Evolutionary conservation across 305 asterid genomes (phyloP).

Genomic region (Fraxinus baroniana): DNA sequence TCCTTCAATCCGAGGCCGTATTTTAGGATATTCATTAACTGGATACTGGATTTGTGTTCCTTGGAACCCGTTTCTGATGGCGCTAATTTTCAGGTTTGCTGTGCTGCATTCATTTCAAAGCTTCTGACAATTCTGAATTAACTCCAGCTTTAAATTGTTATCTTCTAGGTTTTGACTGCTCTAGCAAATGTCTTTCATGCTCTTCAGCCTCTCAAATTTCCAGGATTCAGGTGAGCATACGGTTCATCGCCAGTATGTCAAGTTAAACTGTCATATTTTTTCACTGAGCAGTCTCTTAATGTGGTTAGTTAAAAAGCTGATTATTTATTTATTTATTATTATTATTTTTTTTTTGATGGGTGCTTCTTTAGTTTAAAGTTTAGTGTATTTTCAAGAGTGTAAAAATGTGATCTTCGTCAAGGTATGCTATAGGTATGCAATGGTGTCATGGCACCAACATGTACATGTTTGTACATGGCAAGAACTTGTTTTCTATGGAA

Average conservation of each 20-base stretch:
- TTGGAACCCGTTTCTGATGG: constrained; percentile 94
- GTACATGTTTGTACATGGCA: neutral
- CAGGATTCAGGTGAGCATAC: constrained; percentile 81
- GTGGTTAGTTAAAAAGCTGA: neutral
- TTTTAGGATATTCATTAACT: constrained; percentile 85
- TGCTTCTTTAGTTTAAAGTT: neutral
- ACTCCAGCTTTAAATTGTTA: neutral
- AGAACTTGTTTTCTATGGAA: neutral
- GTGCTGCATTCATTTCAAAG: constrained; percentile 6
- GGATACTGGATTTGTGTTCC: constrained; percentile 85
- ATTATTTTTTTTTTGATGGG: neutral
- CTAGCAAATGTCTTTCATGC: constrained; percentile 91
- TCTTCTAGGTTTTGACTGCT: constrained; percentile 77
- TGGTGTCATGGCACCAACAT: neutral
- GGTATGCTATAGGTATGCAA: neutral
- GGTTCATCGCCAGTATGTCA: constrained; percentile 7
- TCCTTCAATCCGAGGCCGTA: constrained; percentile 87
- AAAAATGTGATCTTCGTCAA: neutral
- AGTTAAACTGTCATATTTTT: neutral
- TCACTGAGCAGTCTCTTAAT: neutral
- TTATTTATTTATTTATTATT: neutral
- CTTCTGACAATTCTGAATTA: neutral
- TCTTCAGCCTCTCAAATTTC: constrained; percentile 91
- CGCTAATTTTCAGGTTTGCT: constrained; percentile 81
- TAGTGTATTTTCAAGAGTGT: neutral